These are phyloP conservation scores for Aspergillus costaricaensis DNA, from an alignment of 2,329 filamentous ascomycete species.

Conservation along the genomic window DNA sequence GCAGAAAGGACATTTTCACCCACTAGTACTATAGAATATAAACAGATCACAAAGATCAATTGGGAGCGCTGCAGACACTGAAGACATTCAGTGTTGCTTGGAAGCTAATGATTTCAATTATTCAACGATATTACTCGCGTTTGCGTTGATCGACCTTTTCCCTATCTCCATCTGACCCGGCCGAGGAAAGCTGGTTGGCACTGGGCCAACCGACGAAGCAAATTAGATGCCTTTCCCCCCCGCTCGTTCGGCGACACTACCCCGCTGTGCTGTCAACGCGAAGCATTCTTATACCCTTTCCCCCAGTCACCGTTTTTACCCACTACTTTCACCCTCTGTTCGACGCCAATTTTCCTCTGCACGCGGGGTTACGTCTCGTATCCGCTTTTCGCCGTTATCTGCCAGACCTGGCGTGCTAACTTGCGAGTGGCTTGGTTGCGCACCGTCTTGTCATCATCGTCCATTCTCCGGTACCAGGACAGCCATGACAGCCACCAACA, in stretches of 20 bases:
- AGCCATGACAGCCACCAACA: slow-evolving; percentile 83
- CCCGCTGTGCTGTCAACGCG: slow-evolving; percentile 26
- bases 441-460: slow-evolving; percentile 6
- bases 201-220: slow-evolving; percentile 23
- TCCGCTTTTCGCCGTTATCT: slow-evolving; percentile 18
- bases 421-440: slow-evolving; percentile 22
- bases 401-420: slow-evolving; percentile 18
- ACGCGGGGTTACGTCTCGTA: slow-evolving; percentile 20
- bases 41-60: neutral
- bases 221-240: slow-evolving; percentile 33
- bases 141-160: slow-evolving; percentile 12
- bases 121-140: slow-evolving; percentile 10
- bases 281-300: slow-evolving; percentile 16
- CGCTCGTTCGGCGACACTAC: slow-evolving; percentile 26
- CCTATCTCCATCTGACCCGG: slow-evolving; percentile 18
- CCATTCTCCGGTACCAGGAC: slow-evolving; percentile 46
- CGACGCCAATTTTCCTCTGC: slow-evolving; percentile 16
- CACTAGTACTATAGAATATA: neutral
- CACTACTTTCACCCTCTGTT: slow-evolving; percentile 11
- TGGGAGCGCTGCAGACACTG: neutral
- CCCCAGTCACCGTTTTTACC: slow-evolving; percentile 22
- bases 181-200: slow-evolving; percentile 9
- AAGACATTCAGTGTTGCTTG: neutral
- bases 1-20: neutral
- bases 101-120: slow-evolving; percentile 6